A percentile compares a stretch with the other conserved stretches of the same genome.
These are phyloP conservation scores for Botrytis hyacinthi DNA, from an alignment of 2,329 filamentous ascomycete species.

Conservation along the genomic window DNA sequence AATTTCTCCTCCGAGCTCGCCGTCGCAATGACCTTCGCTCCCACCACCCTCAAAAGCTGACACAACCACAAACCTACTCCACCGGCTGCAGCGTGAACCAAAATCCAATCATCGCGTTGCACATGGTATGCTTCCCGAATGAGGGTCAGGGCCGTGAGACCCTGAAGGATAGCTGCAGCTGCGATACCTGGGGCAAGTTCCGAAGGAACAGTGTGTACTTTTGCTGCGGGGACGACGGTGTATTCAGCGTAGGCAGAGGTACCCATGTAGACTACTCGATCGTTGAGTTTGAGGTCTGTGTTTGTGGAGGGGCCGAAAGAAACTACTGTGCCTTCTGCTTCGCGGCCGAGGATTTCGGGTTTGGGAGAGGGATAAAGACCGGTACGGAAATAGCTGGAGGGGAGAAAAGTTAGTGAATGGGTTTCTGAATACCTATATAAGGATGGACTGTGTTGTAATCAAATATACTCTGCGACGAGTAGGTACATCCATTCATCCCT, in stretches of 20 bases:
- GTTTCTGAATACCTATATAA: neutral
- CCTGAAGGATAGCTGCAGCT: conserved; percentile 71
- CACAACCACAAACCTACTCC: conserved; percentile 74
- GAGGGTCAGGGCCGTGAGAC: conserved; percentile 78
- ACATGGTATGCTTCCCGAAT: conserved; percentile 72
- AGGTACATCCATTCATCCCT: neutral
- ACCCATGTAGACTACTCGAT: conserved; percentile 69
- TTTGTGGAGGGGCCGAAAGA: conserved; percentile 54
- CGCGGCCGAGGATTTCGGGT: conserved; percentile 76
- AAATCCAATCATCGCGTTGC: conserved; percentile 73
- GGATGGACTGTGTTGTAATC: neutral
- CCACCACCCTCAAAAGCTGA: conserved; percentile 70
- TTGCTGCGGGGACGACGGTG: conserved; percentile 51
- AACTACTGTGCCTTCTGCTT: conserved; percentile 71
- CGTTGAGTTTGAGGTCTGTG: conserved; percentile 58
- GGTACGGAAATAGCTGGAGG: conserved; percentile 73
- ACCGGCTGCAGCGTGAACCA: conserved; percentile 83
- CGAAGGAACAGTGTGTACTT: conserved; percentile 62
- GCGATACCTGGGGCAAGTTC: conserved; percentile 60
- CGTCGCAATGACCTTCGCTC: conserved; percentile 77
- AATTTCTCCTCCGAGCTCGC: conserved; percentile 73
- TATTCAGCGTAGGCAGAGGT: conserved; percentile 56
- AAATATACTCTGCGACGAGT: neutral
- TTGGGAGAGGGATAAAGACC: conserved; percentile 74
- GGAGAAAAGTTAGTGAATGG: neutral